Conservation (phyloP, 768 basidiomycete species). For the Mycena crocata region DNA sequence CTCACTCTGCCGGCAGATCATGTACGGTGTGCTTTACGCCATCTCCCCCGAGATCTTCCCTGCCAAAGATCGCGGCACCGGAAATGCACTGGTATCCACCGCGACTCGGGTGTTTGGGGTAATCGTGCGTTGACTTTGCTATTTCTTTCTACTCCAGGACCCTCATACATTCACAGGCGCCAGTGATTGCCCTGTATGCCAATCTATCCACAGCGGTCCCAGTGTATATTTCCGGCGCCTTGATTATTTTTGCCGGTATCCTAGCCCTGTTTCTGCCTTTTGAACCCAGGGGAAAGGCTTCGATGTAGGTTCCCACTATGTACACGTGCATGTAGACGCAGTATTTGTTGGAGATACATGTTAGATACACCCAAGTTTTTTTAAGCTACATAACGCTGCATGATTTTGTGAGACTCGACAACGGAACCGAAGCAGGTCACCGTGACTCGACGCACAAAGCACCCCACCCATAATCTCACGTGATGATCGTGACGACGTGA, state of each 20-base stretch:
- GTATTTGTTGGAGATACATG: no score
- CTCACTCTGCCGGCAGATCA: slow-evolving; percentile 54
- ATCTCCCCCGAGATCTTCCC: slow-evolving; percentile 78
- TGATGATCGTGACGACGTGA: no score
- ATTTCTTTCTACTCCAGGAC: neutral
- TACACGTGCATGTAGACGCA: neutral
- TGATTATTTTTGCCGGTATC: slow-evolving; percentile 70
- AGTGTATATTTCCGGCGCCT: slow-evolving; percentile 75
- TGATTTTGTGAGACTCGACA: neutral
- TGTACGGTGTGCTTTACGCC: slow-evolving; percentile 83
- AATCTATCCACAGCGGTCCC: slow-evolving; percentile 73
- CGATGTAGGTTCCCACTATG: slow-evolving; percentile 54
- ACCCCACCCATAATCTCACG: no score
- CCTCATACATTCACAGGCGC: slow-evolving; percentile 57
- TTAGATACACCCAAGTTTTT: no score
- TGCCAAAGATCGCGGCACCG: slow-evolving; percentile 79
- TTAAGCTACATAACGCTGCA: no score
- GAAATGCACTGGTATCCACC: slow-evolving; percentile 72
- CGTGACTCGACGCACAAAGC: no score
- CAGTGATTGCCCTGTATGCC: slow-evolving; percentile 77
- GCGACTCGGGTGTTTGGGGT: slow-evolving; percentile 76
- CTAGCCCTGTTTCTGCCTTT: slow-evolving; percentile 76
- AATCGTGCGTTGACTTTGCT: slow-evolving; percentile 56
- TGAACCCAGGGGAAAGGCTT: slow-evolving; percentile 80
- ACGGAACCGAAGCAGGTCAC: no score